These are phyloP conservation scores for Leucoagaricus sp. DNA, from an alignment of 1,284 basidiomycete species.

Conservation along the genomic window DNA sequence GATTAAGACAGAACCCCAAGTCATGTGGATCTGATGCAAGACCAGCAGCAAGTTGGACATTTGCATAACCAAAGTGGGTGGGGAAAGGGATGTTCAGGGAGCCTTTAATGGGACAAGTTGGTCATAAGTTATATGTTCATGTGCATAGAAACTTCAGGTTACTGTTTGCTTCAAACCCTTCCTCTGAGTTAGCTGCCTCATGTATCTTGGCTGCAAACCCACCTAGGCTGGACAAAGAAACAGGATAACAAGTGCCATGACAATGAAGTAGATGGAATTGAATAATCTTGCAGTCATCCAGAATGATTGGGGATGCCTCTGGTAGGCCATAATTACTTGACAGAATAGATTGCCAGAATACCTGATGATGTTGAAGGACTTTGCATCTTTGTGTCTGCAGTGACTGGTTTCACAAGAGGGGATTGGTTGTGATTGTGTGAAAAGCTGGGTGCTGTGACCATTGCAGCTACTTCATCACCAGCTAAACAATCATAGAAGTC, in stretches of 20 bases:
- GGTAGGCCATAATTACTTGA: constrained; percentile 50
- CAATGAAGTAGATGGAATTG: constrained; percentile 59
- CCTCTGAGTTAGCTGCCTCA: constrained; percentile 30
- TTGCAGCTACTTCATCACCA: constrained; percentile 50
- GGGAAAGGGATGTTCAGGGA: constrained; percentile 47
- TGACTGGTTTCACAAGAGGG: constrained; percentile 38
- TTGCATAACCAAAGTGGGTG: background rate
- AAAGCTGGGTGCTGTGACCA: constrained; percentile 44
- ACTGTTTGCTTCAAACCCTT: constrained; percentile 43
- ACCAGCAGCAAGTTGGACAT: too few relatives aligned
- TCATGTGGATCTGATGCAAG: too few relatives aligned
- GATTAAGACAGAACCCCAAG: too few relatives aligned
- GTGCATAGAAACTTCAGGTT: constrained; percentile 53
- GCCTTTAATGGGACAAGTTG: constrained; percentile 58
- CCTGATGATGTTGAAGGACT: constrained; percentile 44
- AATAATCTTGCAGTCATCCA: constrained; percentile 48
- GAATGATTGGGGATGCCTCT: constrained; percentile 48
- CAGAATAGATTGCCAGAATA: constrained; percentile 61
- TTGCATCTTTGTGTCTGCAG: constrained; percentile 32
- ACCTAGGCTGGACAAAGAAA: constrained; percentile 37
- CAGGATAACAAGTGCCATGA: constrained; percentile 56
- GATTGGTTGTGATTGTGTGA: constrained; percentile 39
- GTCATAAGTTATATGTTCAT: constrained; percentile 56
- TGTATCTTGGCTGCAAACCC: constrained; percentile 44
- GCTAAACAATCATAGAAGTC: constrained; percentile 25